Evolutionary conservation across 202 grass and related monocot species (phyloP).

Genomic region (Brachypodium distachyon): DNA sequence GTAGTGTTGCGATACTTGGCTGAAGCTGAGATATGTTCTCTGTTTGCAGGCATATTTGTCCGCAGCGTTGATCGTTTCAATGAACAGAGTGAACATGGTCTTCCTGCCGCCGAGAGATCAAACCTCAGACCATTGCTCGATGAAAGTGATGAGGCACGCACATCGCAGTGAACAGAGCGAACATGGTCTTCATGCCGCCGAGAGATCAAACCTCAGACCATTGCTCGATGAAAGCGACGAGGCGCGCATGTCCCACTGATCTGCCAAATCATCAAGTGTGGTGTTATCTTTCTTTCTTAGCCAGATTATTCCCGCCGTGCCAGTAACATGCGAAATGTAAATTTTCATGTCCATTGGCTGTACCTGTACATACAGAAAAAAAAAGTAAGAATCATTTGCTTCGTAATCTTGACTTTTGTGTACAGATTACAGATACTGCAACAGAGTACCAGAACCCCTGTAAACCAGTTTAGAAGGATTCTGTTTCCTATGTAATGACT

Average conservation of each 20-base stretch:
- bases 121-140: slow-evolving; percentile 71
- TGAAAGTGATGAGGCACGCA: slow-evolving; percentile 27
- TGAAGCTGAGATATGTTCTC: background rate
- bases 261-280: background rate
- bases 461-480: background rate
- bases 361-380: slow-evolving; percentile 35
- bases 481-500: background rate
- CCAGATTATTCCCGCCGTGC: background rate
- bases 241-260: slow-evolving; percentile 12
- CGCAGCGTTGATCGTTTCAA: slow-evolving; percentile 70
- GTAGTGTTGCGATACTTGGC: background rate
- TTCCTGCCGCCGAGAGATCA: slow-evolving; percentile 46
- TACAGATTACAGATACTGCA: slow-evolving; percentile 27
- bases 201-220: slow-evolving; percentile 67
- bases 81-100: slow-evolving; percentile 42
- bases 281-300: background rate
- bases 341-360: slow-evolving; percentile 19
- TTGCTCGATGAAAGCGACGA: slow-evolving; percentile 56
- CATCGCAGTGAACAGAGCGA: slow-evolving; percentile 33
- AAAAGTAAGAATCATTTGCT: background rate
- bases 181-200: slow-evolving; percentile 22
- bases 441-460: background rate
- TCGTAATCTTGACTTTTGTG: background rate
- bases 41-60: slow-evolving; percentile 70
- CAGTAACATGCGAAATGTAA: slow-evolving; percentile 35